Evolutionary conservation across 2,329 filamentous ascomycete genomes (phyloP).

Genomic region (Cladosporium sp.): DNA sequence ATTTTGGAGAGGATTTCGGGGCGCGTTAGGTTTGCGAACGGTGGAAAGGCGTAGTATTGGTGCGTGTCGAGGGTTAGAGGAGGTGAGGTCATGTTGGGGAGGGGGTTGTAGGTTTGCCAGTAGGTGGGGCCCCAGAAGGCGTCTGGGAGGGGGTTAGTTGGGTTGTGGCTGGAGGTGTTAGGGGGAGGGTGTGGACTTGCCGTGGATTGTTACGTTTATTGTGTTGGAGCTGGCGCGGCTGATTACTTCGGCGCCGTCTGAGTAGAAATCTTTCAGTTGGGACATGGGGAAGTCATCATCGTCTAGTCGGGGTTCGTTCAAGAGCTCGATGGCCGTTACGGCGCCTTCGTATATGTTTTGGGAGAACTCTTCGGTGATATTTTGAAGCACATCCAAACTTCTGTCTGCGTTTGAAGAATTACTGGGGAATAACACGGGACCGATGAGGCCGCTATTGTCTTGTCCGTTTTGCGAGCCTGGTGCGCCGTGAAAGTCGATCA

Average conservation of each 20-base stretch:
- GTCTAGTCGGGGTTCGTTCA: constrained; percentile 50
- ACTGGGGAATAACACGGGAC: constrained; percentile 15
- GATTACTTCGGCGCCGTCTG: constrained; percentile 3
- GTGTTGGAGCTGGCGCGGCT: constrained; percentile 13
- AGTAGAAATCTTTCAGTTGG: constrained; percentile 5
- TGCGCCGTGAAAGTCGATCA: constrained; percentile 56
- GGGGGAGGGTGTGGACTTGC: neutral
- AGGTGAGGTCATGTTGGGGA: constrained; percentile 8
- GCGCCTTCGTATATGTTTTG: constrained; percentile 50
- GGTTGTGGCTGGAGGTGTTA: neutral
- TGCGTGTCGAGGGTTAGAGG: constrained; percentile 21
- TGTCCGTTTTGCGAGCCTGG: constrained; percentile 57
- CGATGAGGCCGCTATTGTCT: constrained; percentile 52
- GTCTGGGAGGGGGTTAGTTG: constrained; percentile 5
- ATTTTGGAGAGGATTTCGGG: constrained; percentile 17
- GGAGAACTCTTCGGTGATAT: constrained; percentile 32
- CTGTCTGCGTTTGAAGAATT: constrained; percentile 21
- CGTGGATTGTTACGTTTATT: constrained; percentile 21
- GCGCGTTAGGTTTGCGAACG: constrained; percentile 16
- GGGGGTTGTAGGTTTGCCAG: constrained; percentile 22
- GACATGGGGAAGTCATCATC: constrained; percentile 9
- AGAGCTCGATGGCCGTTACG: constrained; percentile 52
- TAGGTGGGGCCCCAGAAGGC: constrained; percentile 22
- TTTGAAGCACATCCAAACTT: constrained; percentile 20
- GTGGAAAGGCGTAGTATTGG: constrained; percentile 27